Evolutionary conservation across 495 filamentous ascomycete species (phyloP).

Genomic region (Amphirosellinia nigrospora): DNA sequence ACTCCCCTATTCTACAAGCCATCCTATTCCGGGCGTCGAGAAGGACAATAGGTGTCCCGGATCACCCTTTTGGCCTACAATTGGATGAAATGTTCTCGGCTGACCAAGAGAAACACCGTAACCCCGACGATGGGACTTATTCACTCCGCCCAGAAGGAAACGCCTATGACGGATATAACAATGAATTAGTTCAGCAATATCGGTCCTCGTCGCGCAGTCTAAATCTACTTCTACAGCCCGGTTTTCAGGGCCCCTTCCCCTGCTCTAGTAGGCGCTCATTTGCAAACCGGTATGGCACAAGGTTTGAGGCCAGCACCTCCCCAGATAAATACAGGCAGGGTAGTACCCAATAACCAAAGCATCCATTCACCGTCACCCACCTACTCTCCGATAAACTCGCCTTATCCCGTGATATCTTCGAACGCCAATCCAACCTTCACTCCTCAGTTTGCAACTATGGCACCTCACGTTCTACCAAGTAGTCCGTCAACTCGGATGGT

Average conservation of each 20-base stretch:
- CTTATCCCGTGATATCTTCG: background rate
- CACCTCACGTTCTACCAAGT: conserved; percentile 12
- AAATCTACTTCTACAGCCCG: background rate
- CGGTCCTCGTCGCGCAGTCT: conserved; percentile 11
- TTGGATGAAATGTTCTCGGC: conserved; percentile 47
- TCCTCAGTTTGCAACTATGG: conserved; percentile 25
- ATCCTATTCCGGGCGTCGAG: conserved; percentile 66
- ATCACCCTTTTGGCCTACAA: conserved; percentile 31
- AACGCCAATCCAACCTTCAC: background rate
- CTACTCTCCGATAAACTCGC: background rate
- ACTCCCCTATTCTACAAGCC: conserved; percentile 61
- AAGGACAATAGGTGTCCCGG: conserved; percentile 39
- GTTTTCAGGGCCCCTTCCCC: background rate
- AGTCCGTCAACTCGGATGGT: conserved; percentile 10
- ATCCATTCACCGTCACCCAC: conserved; percentile 17
- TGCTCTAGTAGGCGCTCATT: background rate
- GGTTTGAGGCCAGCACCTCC: background rate
- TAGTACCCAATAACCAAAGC: conserved; percentile 20
- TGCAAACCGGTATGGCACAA: background rate
- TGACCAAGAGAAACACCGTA: conserved; percentile 40
- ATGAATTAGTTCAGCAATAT: conserved; percentile 23
- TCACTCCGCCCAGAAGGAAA: background rate
- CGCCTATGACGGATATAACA: conserved; percentile 29
- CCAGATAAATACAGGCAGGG: background rate
- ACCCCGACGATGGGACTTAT: conserved; percentile 24